Evolutionary conservation across 164 flowering plant species (phyloP).

Genomic region (Chimonanthus salicifolius): DNA sequence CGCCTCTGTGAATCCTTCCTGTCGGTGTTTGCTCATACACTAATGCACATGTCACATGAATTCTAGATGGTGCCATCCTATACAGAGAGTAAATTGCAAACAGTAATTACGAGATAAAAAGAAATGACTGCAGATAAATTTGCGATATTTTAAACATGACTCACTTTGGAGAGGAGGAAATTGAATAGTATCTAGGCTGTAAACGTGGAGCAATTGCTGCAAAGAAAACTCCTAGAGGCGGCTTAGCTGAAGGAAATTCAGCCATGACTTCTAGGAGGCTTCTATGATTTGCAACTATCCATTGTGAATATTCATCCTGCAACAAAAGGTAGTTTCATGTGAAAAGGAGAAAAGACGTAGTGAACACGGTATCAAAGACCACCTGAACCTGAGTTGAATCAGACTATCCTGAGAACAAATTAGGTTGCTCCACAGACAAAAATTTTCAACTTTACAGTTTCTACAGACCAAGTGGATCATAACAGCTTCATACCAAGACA

Average conservation of each 20-base stretch:
- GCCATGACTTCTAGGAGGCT: constrained; percentile 91
- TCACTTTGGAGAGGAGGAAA: constrained; percentile 89
- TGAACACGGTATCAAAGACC: not conserved
- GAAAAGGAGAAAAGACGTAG: not conserved
- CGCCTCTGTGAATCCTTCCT: constrained; percentile 83
- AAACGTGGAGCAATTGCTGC: constrained; percentile 84
- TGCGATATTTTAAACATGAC: not conserved
- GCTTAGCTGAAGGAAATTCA: constrained; percentile 89
- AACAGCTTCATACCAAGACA: not conserved
- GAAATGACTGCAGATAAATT: not conserved
- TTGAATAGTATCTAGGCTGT: constrained; percentile 90
- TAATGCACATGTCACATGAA: constrained; percentile 89
- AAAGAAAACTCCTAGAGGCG: constrained; percentile 92
- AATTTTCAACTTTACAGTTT: not conserved
- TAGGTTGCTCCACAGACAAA: not conserved
- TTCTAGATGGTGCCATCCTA: constrained; percentile 45
- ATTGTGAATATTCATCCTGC: constrained; percentile 83
- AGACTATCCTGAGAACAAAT: not conserved
- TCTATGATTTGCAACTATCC: constrained; percentile 84
- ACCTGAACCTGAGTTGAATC: not conserved
- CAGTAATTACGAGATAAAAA: not conserved
- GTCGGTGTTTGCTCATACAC: constrained; percentile 79
- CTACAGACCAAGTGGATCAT: not conserved
- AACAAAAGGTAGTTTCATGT: not conserved
- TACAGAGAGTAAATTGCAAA: constrained; percentile 15